Conservation (phyloP, 768 basidiomycete species). For the Podaxis sp. region DNA sequence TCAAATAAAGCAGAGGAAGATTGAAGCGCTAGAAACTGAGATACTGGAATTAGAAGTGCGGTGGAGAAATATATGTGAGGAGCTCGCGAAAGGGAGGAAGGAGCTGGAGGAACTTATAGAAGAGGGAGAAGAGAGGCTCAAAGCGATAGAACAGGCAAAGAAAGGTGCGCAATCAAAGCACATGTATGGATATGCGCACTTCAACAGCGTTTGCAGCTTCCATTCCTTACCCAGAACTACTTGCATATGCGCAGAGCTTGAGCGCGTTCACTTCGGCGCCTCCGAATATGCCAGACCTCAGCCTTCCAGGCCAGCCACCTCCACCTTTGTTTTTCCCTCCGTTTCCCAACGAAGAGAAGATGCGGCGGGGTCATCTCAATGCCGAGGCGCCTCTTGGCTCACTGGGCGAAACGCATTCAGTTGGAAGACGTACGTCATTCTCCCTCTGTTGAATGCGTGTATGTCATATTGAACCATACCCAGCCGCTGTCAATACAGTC, state of each 20-base stretch:
- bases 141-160: conserved; percentile 69
- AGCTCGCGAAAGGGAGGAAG: conserved; percentile 62
- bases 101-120: conserved; percentile 69
- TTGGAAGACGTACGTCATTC: conserved; percentile 62
- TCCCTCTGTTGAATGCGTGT: conserved; percentile 1
- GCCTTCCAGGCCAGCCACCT: conserved; percentile 67
- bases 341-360: conserved; percentile 90
- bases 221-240: conserved; percentile 78
- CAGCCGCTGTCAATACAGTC: conserved; percentile 52
- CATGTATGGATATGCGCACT: conserved; percentile 5
- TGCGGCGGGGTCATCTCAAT: conserved; percentile 79
- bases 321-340: conserved; percentile 86
- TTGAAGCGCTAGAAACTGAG: conserved; percentile 70
- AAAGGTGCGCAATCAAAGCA: conserved; percentile 45
- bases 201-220: conserved; percentile 43
- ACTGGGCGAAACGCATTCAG: conserved; percentile 78
- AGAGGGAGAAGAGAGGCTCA: conserved; percentile 73
- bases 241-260: conserved; percentile 82
- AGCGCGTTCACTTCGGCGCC: conserved; percentile 87
- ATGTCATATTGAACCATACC: conserved; percentile 13
- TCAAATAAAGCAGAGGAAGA: conserved; percentile 72
- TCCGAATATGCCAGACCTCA: conserved; percentile 80
- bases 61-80: conserved; percentile 68
- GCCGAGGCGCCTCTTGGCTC: conserved; percentile 76
- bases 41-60: conserved; percentile 62